Conservation (phyloP, 352 stramenopile genomes). For the Phytophthora macrochlamydospora region DNA sequence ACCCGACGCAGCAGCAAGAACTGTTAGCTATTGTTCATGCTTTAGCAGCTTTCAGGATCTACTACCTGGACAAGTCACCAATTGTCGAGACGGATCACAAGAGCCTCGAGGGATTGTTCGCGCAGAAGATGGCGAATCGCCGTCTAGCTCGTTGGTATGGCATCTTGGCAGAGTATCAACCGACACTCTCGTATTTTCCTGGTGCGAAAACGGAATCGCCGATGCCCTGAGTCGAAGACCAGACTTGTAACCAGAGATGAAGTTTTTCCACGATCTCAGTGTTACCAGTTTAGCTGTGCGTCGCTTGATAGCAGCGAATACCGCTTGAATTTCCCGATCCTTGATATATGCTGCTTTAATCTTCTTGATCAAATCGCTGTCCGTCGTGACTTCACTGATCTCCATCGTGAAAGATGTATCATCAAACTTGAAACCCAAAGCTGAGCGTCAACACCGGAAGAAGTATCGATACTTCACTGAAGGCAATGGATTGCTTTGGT, state of each 20-base stretch:
- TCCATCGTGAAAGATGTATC: neutral
- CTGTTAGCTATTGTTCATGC: neutral
- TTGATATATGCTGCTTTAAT: neutral
- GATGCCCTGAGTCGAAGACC: constrained; percentile 9
- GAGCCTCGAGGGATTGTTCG: constrained; percentile 1
- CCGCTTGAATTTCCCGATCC: neutral
- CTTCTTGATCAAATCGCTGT: neutral
- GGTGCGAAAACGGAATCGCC: constrained; percentile 23
- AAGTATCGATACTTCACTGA: neutral
- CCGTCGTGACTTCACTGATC: neutral
- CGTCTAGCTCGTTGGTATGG: constrained; percentile 9
- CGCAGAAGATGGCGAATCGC: constrained; percentile 6
- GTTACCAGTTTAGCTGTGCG: neutral
- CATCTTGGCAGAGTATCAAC: constrained; percentile 12
- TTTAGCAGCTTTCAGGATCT: neutral
- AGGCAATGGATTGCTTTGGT: neutral
- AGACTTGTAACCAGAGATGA: neutral
- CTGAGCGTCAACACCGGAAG: neutral
- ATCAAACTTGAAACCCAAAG: neutral
- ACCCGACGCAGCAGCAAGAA: constrained; percentile 1
- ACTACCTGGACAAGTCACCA: neutral
- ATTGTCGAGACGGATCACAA: constrained; percentile 12
- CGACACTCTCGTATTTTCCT: constrained; percentile 18
- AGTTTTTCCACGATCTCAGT: neutral
- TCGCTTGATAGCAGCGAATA: neutral